Percentiles rank a stretch among this genome's conserved stretches.
phyloP scores from a whole-genome alignment of 352 stramenopile species.

The Poterioochromonas sp. region DNA sequence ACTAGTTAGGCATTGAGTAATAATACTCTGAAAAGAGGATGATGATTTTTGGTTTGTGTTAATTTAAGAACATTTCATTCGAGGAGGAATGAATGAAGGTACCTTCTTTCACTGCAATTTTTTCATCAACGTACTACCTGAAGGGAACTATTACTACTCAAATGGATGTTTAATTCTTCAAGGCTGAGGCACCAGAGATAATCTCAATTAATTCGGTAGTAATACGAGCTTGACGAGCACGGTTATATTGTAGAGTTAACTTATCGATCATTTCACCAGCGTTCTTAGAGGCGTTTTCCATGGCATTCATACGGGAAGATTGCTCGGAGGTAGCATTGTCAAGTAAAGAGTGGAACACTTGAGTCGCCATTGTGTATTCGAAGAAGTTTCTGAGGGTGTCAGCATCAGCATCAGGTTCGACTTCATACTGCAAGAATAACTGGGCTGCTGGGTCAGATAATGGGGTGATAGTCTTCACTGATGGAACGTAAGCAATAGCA shows the following conservation, averaged over 20 bases:
- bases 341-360: constrained; percentile 91
- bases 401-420: constrained; percentile 93
- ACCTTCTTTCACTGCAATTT: too few relatives aligned
- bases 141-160: too few relatives aligned
- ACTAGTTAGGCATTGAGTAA: too few relatives aligned
- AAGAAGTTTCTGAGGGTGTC: constrained; percentile 90
- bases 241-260: constrained; percentile 47
- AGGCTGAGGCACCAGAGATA: constrained; percentile 56
- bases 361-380: constrained; percentile 80
- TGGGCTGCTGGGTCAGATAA: constrained; percentile 54
- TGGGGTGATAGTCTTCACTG: constrained; percentile 68
- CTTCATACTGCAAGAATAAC: constrained; percentile 79
- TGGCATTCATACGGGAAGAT: constrained; percentile 67
- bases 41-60: too few relatives aligned
- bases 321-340: constrained; percentile 84
- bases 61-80: too few relatives aligned
- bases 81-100: too few relatives aligned
- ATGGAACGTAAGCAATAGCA: constrained; percentile 85
- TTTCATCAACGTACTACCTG: too few relatives aligned
- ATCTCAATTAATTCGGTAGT: constrained; percentile 74
- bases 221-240: constrained; percentile 63
- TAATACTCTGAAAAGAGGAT: too few relatives aligned
- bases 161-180: constrained; percentile 21
- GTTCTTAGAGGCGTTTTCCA: constrained; percentile 69
- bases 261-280: constrained; percentile 53